Base-by-base conservation (phyloP, 768 basidiomycete species). In the Lentinus brumalis region DNA sequence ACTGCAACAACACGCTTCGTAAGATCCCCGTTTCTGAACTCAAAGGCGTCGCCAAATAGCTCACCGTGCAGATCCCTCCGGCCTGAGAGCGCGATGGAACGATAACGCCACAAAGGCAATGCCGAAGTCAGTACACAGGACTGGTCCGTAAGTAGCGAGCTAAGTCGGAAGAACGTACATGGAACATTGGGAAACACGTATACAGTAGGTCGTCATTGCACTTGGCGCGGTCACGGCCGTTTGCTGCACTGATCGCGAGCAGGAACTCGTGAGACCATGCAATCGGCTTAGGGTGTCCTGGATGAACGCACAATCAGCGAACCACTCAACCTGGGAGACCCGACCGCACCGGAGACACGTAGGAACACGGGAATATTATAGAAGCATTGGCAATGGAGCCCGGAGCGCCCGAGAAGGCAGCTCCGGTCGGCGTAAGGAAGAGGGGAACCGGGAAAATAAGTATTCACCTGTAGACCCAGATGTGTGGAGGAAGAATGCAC, bases 281-380 rank as follows among this genome's bases (percentile, higher is more conserved):
- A 38, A 70, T 65, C 11, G 62, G 56, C 52, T 70, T 70, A 12
- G 69, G 69, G 53, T 70, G 67, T 2, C 67, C 69, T 70, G 41
- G 18, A 31, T n/a, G 11, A 6, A 6, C 35, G 35, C 35, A 29
- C 42, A 31, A 15, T 9, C 18, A 41, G 15, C 42, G 21, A 56
- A 7, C 11, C 10, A 41, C 7, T 45, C 40, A 5, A 21, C 16
- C 4, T 15, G 9, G 29, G 26, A 45, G 44, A 45, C 6, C 11
- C 35, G 6, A 11, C 6, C 35, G 11, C 35, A 11, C 35, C 35
- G 35, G 35, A 6, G 35, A 35, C 11, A 11, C 35, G 35, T 11
- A 35, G 35, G 35, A 35, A 35, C 35, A 35, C 35, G 35, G 35
- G 35, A 11, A 35, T 35, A 11, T 35, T 7, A 35, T 35, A 35